These are phyloP conservation scores for Candida verbasci DNA, from an alignment of 805 yeast species.

Conservation along the genomic window DNA sequence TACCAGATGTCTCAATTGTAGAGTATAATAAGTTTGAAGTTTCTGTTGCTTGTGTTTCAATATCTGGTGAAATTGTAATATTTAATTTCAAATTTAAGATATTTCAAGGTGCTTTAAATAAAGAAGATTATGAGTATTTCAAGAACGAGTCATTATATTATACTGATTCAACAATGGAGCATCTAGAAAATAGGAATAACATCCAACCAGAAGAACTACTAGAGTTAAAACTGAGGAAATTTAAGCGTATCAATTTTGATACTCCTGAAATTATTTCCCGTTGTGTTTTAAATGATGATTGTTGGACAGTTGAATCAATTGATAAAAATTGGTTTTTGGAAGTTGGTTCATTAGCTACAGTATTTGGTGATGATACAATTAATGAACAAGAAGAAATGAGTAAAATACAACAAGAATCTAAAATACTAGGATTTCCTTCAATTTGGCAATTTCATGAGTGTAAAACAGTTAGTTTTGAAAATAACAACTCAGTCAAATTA, in stretches of 20 bases:
- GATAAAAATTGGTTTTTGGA: slow-evolving; percentile 38
- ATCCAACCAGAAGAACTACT: slow-evolving; percentile 5
- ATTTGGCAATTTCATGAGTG: slow-evolving; percentile 31
- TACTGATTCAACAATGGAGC: slow-evolving; percentile 25
- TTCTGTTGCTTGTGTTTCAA: slow-evolving; percentile 35
- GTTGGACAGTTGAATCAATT: slow-evolving; percentile 50
- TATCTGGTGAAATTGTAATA: slow-evolving; percentile 42
- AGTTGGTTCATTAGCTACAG: slow-evolving; percentile 45
- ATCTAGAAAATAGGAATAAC: slow-evolving; percentile 14
- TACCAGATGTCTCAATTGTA: slow-evolving; percentile 42
- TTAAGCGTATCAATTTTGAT: slow-evolving; percentile 19
- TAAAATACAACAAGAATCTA: slow-evolving; percentile 38
- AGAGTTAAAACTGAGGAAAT: slow-evolving; percentile 8
- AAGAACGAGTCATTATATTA: slow-evolving; percentile 14
- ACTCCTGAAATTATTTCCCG: slow-evolving; percentile 27
- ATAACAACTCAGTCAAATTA: slow-evolving; percentile 13
- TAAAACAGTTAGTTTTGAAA: slow-evolving; percentile 15
- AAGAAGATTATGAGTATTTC: slow-evolving; percentile 11
- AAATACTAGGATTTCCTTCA: slow-evolving; percentile 32
- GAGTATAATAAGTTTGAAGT: slow-evolving; percentile 22
- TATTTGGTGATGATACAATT: slow-evolving; percentile 40
- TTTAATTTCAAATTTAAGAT: slow-evolving; percentile 31
- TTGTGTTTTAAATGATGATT: slow-evolving; percentile 39
- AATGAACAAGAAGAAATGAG: slow-evolving; percentile 24
- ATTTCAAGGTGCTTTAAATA: slow-evolving; percentile 22